These are phyloP conservation scores for Phytophthora tubulina DNA, from an alignment of 352 stramenopile species.

Conservation along the genomic window DNA sequence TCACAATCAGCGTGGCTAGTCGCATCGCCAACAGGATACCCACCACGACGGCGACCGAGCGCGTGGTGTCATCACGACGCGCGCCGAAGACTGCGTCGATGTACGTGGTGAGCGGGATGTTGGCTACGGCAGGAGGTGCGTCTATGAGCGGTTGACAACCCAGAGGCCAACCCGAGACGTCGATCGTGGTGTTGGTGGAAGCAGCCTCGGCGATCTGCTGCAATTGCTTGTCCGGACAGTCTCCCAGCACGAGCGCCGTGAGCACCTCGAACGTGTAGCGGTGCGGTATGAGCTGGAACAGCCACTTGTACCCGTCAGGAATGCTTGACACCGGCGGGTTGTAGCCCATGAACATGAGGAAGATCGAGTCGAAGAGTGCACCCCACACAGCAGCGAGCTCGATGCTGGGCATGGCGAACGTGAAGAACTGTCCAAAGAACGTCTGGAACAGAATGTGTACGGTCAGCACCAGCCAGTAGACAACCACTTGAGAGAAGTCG, in stretches of 20 bases:
- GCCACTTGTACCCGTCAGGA: conserved; percentile 58
- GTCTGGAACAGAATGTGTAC: conserved; percentile 57
- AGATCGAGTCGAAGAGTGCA: conserved; percentile 57
- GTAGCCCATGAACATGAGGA: conserved; percentile 69
- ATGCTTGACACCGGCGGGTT: conserved; percentile 54
- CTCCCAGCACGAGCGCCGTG: conserved; percentile 50
- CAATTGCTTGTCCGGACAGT: conserved; percentile 50
- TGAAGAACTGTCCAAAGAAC: conserved; percentile 74
- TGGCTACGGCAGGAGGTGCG: conserved; percentile 51
- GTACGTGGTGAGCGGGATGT: conserved; percentile 65
- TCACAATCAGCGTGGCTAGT: conserved; percentile 57
- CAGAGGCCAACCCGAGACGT: conserved; percentile 47
- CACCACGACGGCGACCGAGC: conserved; percentile 62
- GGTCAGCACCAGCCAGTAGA: conserved; percentile 54
- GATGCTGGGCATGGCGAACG: conserved; percentile 58
- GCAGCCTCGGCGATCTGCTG: conserved; percentile 37
- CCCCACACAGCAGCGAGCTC: conserved; percentile 56
- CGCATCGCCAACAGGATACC: conserved; percentile 61
- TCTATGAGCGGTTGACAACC: conserved; percentile 66
- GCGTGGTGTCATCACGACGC: conserved; percentile 51
- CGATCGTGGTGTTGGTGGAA: conserved; percentile 39
- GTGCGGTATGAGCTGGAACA: conserved; percentile 53
- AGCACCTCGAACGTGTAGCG: conserved; percentile 54
- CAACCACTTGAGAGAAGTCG: conserved; percentile 40
- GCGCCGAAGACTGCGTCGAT: conserved; percentile 68